Percentiles rank a stretch among this genome's conserved stretches.
phyloP scores from a whole-genome alignment of 1,284 basidiomycete genomes.

The Pulveroboletus sp. region DNA sequence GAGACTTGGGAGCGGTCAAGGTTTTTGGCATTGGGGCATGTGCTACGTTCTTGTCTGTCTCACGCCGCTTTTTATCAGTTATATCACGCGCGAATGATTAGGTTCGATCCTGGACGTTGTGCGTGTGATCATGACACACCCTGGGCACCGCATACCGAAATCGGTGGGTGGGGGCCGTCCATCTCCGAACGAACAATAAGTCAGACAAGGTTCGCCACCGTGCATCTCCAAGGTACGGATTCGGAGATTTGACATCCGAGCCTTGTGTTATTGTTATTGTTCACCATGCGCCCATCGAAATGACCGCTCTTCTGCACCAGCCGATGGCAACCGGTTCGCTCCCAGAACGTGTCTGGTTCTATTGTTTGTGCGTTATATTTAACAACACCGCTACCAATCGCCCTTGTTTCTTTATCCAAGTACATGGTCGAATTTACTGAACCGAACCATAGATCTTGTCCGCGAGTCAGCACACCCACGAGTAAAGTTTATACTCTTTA shows the following conservation, averaged over 20 bases:
- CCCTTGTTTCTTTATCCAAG: conserved; percentile 12
- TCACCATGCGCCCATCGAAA: not conserved
- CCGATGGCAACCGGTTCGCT: conserved; percentile 12
- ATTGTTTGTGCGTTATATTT: conserved; percentile 24
- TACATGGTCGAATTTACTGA: conserved; percentile 4
- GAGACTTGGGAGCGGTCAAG: not conserved
- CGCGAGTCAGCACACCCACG: conserved; percentile 4
- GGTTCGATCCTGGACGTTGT: conserved; percentile 10
- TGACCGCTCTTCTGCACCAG: not conserved
- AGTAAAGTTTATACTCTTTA: conserved; percentile 16
- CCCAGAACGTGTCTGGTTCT: conserved; percentile 20
- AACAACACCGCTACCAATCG: conserved; percentile 1
- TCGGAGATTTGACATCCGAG: conserved; percentile 17
- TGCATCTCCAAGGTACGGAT: conserved; percentile 26
- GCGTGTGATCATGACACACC: conserved; percentile 8
- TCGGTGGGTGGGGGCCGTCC: not conserved
- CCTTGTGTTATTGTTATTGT: conserved; percentile 22
- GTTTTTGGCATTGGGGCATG: conserved; percentile 8
- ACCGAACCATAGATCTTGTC: conserved; percentile 6
- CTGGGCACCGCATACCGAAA: conserved; percentile 9
- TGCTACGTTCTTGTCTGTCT: conserved; percentile 9
- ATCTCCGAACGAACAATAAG: conserved; percentile 25
- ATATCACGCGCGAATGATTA: conserved; percentile 10
- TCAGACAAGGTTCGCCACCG: conserved; percentile 22
- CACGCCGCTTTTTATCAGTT: conserved; percentile 18